These are phyloP conservation scores for Corniculantispora saksenae DNA, from an alignment of 2,329 filamentous ascomycete species.

Conservation along the genomic window DNA sequence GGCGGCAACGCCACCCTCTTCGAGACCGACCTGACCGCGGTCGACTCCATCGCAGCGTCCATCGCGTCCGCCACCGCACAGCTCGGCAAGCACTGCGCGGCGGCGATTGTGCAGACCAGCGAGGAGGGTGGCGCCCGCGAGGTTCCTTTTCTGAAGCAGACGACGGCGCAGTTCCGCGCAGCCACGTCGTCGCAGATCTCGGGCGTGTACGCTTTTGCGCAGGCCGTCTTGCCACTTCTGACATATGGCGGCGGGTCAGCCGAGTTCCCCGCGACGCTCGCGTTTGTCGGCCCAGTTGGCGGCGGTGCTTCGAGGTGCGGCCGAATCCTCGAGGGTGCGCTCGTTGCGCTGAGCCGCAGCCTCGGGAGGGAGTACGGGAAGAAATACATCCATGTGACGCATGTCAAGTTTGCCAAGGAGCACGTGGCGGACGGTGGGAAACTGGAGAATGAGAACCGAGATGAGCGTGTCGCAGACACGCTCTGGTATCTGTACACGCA, in stretches of 20 bases:
- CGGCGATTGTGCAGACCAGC: constrained; percentile 10
- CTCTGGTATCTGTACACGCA: constrained; percentile 19
- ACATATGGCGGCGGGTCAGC: neutral
- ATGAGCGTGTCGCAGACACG: constrained; percentile 15
- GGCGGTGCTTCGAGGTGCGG: constrained; percentile 4
- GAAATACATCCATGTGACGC: constrained; percentile 13
- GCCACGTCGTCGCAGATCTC: constrained; percentile 8
- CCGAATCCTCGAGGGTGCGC: constrained; percentile 7
- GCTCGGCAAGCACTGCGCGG: constrained; percentile 9
- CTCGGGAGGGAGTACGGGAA: constrained; percentile 12
- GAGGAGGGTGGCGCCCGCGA: no score
- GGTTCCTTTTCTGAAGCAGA: constrained; percentile 11
- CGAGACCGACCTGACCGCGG: neutral
- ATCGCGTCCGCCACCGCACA: neutral
- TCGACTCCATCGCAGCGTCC: neutral
- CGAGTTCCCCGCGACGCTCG: constrained; percentile 8
- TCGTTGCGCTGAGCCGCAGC: constrained; percentile 18
- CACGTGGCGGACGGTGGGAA: neutral
- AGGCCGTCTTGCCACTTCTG: constrained; percentile 13
- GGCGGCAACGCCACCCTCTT: constrained; percentile 8
- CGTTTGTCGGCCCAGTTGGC: constrained; percentile 1
- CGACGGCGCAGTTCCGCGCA: neutral
- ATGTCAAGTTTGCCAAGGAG: constrained; percentile 11
- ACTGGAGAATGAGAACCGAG: no score
- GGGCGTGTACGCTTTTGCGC: constrained; percentile 14